These are phyloP conservation scores for Pseudocercospora fuligena DNA, from an alignment of 2,329 filamentous ascomycete genomes.

Conservation along the genomic window DNA sequence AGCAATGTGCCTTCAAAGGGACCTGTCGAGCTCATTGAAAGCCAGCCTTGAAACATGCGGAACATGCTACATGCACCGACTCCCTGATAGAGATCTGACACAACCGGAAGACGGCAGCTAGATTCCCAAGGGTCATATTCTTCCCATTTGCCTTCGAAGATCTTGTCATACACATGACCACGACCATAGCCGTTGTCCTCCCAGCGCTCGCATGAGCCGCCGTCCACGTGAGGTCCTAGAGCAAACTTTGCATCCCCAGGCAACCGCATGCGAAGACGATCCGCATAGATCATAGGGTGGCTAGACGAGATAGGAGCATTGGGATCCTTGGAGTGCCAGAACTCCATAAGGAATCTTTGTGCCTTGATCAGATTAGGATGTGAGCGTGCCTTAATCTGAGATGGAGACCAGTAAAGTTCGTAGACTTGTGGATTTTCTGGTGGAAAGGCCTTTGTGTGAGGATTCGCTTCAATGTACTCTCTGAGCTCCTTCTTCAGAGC, in stretches of 20 bases:
- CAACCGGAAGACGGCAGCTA: slow-evolving; percentile 67
- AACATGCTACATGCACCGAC: slow-evolving; percentile 84
- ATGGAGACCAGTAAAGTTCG: slow-evolving; percentile 57
- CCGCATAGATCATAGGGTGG: slow-evolving; percentile 55
- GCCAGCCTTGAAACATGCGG: slow-evolving; percentile 88
- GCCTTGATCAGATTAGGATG: slow-evolving; percentile 54
- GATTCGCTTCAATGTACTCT: slow-evolving; percentile 53
- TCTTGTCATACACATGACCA: slow-evolving; percentile 70
- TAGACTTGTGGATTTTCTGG: slow-evolving; percentile 55
- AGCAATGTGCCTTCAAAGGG: slow-evolving; percentile 79
- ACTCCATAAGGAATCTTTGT: slow-evolving; percentile 54
- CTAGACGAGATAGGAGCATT: slow-evolving; percentile 49
- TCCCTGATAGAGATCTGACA: slow-evolving; percentile 78
- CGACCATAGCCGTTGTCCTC: slow-evolving; percentile 65
- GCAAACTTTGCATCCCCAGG: slow-evolving; percentile 59
- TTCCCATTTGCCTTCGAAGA: slow-evolving; percentile 80
- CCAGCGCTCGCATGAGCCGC: slow-evolving; percentile 58
- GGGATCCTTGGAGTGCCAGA: slow-evolving; percentile 54
- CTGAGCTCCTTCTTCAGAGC: slow-evolving; percentile 51
- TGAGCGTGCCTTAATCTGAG: slow-evolving; percentile 53
- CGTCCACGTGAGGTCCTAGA: slow-evolving; percentile 62
- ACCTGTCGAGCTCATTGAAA: slow-evolving; percentile 74
- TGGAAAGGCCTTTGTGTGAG: slow-evolving; percentile 54
- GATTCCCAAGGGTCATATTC: slow-evolving; percentile 82
- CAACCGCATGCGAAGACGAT: slow-evolving; percentile 58